Base-by-base conservation (phyloP, 1,139 yeast genomes). In the Wickerhamomyces sp. region DNA sequence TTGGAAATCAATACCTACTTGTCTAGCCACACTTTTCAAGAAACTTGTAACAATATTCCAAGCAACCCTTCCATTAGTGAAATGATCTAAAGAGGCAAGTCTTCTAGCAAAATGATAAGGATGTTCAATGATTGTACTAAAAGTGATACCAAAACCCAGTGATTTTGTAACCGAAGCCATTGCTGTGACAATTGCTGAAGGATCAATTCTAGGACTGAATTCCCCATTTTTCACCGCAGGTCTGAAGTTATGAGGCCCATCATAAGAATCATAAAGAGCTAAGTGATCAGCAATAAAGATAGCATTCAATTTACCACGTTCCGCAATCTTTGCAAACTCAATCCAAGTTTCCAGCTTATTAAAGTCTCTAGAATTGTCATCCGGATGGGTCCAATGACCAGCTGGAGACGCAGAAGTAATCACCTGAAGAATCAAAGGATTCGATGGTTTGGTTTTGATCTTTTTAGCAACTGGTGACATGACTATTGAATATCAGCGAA, bases 41-140 rank as follows among this genome's bases (percentile, higher is more conserved):
- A 66, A 67, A 4, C 68, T 62, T 7, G 69, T 58, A 15, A 67
- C 70, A 28, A 66, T 57, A 44, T 67, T 67, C 72, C 72, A 68
- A 7, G 72, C 72, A 29, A 67, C 52, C 47, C 72, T 50, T 4
- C 72, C 72, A 16, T 60, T 57, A 5, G 70, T 61, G 39, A 67
- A 53, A 38, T 65, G 68, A 41, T 67, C 71, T 30, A 67, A 54
- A 1, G 69, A 60, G 5, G 69, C 67, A 38, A 67, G 54, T 38
- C 69, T 55, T 46, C 71, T 59, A 3, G 69, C 63, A 39, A 67
- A 64, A 42, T 59, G 63, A 43, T 63, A 67, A 3, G 72, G 72
- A 6, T 61, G 59, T 43, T 68, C 72, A 40, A 66, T 63, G 12
- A 67, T 59, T 6, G 71, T 67, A 35, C 64, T 54, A 38, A 64